These are phyloP conservation scores for Microdochium bolleyi DNA, from an alignment of 2,329 filamentous ascomycete species.

Conservation along the genomic window DNA sequence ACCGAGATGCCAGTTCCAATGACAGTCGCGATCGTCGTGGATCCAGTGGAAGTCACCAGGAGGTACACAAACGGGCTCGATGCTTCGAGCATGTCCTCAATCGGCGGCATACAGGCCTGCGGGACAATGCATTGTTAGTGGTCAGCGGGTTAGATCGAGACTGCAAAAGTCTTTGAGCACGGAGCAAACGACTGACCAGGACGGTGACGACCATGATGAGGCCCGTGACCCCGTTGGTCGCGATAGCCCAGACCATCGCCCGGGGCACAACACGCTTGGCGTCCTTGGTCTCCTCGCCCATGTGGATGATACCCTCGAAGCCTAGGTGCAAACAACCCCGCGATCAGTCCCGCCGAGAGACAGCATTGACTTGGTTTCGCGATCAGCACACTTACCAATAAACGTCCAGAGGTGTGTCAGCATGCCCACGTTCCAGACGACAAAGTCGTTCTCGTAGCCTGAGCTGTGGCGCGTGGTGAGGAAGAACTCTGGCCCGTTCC, in stretches of 20 bases:
- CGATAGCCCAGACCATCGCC: conserved; percentile 4
- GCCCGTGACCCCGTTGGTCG: conserved; percentile 1
- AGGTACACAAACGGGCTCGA: not conserved
- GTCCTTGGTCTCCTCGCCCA: conserved; percentile 7
- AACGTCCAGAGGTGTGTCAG: conserved; percentile 5
- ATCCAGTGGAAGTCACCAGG: not conserved
- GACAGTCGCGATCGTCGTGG: not conserved
- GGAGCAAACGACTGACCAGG: not conserved
- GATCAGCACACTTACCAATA: conserved; percentile 4
- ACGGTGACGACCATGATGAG: conserved; percentile 1
- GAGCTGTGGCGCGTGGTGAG: conserved; percentile 2
- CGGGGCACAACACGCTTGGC: conserved; percentile 3
- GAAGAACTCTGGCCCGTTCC: conserved; percentile 2
- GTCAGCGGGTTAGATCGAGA: too few species aligned
- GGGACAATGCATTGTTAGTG: too few species aligned
- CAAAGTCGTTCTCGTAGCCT: conserved; percentile 4
- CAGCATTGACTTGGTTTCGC: too few species aligned
- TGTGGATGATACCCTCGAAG: conserved; percentile 5
- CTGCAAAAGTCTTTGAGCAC: not conserved
- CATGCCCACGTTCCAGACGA: conserved; percentile 2
- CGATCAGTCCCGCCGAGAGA: too few species aligned
- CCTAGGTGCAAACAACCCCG: not conserved
- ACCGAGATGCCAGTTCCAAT: not conserved
- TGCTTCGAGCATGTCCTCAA: not conserved
- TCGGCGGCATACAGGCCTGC: not conserved